Conservation (phyloP, 1,139 yeast genomes). For the Casaregolazyma suthepensis region DNA sequence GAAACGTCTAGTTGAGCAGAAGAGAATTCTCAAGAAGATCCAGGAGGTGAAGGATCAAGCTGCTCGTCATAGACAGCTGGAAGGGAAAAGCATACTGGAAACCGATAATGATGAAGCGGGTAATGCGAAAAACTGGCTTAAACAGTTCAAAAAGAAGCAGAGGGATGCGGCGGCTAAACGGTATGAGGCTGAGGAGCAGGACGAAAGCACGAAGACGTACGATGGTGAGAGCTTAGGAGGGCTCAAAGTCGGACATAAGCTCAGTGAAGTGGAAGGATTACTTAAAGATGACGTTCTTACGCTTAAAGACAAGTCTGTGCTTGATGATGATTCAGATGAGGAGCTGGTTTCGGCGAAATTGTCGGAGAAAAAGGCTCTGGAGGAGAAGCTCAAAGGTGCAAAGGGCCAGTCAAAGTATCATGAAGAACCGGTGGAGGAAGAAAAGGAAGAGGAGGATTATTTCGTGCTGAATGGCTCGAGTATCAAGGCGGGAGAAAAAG, state of each 20-base stretch:
- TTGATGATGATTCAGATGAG: conserved; percentile 42
- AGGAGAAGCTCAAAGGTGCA: conserved; percentile 29
- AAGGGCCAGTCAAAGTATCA: conserved; percentile 23
- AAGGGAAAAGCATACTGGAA: conserved; percentile 29
- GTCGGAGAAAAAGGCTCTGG: conserved; percentile 30
- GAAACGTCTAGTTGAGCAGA: conserved; percentile 17
- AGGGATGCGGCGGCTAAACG: conserved; percentile 12
- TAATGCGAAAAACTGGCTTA: conserved; percentile 21
- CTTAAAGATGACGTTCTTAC: conserved; percentile 54
- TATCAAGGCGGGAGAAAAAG: conserved; percentile 7
- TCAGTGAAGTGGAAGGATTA: conserved; percentile 37
- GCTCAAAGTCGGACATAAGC: conserved; percentile 43
- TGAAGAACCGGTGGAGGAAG: conserved; percentile 24
- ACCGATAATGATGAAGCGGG: conserved; percentile 17
- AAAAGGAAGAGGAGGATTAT: conserved; percentile 24
- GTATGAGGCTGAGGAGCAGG: conserved; percentile 17
- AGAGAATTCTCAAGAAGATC: conserved; percentile 16
- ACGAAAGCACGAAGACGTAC: conserved; percentile 14
- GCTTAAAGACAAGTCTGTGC: conserved; percentile 51
- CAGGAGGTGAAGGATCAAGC: conserved; percentile 20
- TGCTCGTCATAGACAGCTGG: conserved; percentile 22
- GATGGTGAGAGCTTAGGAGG: conserved; percentile 34
- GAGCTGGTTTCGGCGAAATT: conserved; percentile 45
- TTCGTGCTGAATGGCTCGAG: conserved; percentile 26
- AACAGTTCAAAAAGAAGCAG: conserved; percentile 21